Base-by-base conservation (phyloP, 2,329 filamentous ascomycete species). In the Phoma sp. region DNA sequence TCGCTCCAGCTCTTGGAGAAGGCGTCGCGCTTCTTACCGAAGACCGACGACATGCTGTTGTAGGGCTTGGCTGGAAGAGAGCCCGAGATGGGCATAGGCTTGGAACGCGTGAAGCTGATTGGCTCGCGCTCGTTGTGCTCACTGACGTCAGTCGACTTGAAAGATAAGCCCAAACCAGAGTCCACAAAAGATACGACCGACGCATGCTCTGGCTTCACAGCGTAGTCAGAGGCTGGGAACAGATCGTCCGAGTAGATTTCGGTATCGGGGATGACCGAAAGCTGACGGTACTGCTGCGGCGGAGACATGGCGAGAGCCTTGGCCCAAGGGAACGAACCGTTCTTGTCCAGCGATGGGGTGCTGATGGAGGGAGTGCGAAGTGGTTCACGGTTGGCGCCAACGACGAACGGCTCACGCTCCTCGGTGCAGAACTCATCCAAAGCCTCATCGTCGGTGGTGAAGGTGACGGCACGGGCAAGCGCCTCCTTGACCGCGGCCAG, bases 1-100 rank as follows among this genome's bases (percentile, higher is more conserved):
- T 99, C 95, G 70, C 93, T 96, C 95, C 95, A 99, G 81, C 95
- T 98, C 88, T 98, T 98, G 52, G 95, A 96, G 43, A 96, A 91
- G 43, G 84, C 81, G 40, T 94, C 89, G 60, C 86, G 85, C 73
- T 89, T 87, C 70, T 87, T 87, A 46, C 90, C 91, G 72, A 96
- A 94, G 45, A 94, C 85, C 71, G 89, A 85, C 4, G 90, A 87
- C 82, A 94, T 88, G 58, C 90, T 88, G 49, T 85, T 81, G 64
- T 88, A 80, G 36, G 85, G 84, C 73, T 85, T 85, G 55, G 74
- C 79, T 0, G 91, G 89, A 71, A 95, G 87, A 13, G 89, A 90
- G 77, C 93, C 91, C 60, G 84, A 87, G 72, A 95, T 94, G 5
- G 90, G 88, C 24, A 95, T 82, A 1, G 92, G 91, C 35, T 85